Conservation (phyloP, 129 eudicot species). For the Arctium lappa region DNA sequence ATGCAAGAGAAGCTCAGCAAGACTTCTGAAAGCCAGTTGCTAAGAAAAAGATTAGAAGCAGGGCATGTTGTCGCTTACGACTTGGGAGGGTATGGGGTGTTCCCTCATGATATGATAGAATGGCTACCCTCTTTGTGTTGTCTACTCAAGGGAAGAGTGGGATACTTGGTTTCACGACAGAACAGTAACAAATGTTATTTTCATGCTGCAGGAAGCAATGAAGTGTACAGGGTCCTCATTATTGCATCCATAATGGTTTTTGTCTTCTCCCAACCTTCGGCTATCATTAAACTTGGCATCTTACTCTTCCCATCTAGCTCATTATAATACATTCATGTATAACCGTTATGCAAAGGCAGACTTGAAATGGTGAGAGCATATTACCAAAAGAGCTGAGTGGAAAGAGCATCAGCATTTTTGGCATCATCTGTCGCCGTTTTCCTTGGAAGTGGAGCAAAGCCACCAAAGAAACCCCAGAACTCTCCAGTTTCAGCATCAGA, state of each 20-base stretch:
- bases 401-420: conserved; percentile 28
- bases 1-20: too few species aligned
- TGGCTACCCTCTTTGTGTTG: too few species aligned
- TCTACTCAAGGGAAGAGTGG: too few species aligned
- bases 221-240: background rate
- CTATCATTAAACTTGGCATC: background rate
- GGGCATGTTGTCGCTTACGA: too few species aligned
- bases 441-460: conserved; percentile 98
- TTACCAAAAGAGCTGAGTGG: conserved; percentile 60
- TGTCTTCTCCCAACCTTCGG: background rate
- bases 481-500: conserved; percentile 97
- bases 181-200: too few species aligned
- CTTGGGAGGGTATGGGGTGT: too few species aligned
- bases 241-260: background rate
- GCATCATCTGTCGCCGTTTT: conserved; percentile 49
- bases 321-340: background rate
- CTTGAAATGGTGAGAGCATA: background rate
- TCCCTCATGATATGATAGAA: too few species aligned
- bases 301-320: background rate
- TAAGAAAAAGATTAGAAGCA: too few species aligned
- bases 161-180: too few species aligned
- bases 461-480: conserved; percentile 98
- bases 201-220: too few species aligned
- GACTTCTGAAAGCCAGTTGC: too few species aligned
- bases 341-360: background rate